Base-by-base conservation (phyloP, 2,329 filamentous ascomycete species). In the Cadophora malorum region DNA sequence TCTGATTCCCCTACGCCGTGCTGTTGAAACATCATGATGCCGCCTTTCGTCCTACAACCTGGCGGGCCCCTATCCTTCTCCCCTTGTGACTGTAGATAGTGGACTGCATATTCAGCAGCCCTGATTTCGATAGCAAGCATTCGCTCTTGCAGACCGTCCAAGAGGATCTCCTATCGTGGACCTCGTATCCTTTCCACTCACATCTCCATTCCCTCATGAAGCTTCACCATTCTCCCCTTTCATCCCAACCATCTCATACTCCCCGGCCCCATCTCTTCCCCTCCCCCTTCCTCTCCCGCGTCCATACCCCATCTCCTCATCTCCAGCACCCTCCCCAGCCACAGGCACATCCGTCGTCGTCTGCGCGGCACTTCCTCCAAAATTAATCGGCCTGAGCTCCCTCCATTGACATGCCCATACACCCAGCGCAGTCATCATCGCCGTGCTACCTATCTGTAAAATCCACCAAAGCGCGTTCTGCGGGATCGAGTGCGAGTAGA, bases 381-480 rank as follows among this genome's bases (percentile, higher is more conserved):
- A 97, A 68, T 88, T 90, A 74, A 98, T 96, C 12, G 96, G 95
- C 76, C 89, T 86, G 66, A 99, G 82, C 80, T 99, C 96, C 69
- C 95, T 86, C 84, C 94, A 96, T 76, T 90, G 93, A 78, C 95
- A 98, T 3, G 90, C 92, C 92, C 95, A 98, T 47, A 96, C 90
- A 4, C 93, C 94, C 1, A 96, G 82, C 58, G 83, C 87, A 9
- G 85, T 87, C 88, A 92, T 92, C 47, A 91, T 77, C 0, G 80
- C 81, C 5, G 86, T 84, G 72, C 88, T 91, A 50, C 82, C 82
- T 60, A 84, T 79, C 76, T 92, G 89, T 0, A 92, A 79, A 1
- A 81, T 82, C 95, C 96, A 99, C 96, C 96, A 99, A 75, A 96
- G 90, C 71, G 88, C 81, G 78, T 95, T 90, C 10, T 86, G 84